Conservation (phyloP, 495 filamentous ascomycete genomes). For the Neurospora sp. region DNA sequence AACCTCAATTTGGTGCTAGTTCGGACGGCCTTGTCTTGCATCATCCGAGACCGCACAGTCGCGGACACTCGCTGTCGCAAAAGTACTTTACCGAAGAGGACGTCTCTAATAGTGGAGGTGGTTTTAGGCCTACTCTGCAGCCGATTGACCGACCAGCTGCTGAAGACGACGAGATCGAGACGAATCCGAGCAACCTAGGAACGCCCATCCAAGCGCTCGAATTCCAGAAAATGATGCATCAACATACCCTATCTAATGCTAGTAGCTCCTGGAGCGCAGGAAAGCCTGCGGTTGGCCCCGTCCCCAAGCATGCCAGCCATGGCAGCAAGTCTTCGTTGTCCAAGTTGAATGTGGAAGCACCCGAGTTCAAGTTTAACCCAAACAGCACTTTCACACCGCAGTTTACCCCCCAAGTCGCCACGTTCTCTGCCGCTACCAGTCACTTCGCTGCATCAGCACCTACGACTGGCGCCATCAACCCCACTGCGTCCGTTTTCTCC, state of each 20-base stretch:
- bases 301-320: conserved; percentile 29
- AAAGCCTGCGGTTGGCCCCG: conserved; percentile 17
- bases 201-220: conserved; percentile 44
- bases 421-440: conserved; percentile 25
- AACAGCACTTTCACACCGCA: conserved; percentile 50
- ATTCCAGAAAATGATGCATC: conserved; percentile 27
- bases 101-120: conserved; percentile 24
- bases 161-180: conserved; percentile 61
- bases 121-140: conserved; percentile 20
- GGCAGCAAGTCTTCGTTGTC: conserved; percentile 59
- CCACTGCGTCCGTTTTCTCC: conserved; percentile 58
- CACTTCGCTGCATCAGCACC: conserved; percentile 23
- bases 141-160: conserved; percentile 23
- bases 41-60: conserved; percentile 52
- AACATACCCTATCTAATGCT: conserved; percentile 30
- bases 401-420: conserved; percentile 22
- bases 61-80: conserved; percentile 47
- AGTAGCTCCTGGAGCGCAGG: conserved; percentile 44
- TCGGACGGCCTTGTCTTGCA: conserved; percentile 43
- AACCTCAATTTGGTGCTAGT: conserved; percentile 30
- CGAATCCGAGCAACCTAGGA: conserved; percentile 63
- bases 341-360: conserved; percentile 76
- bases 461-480: conserved; percentile 45
- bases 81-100: conserved; percentile 39
- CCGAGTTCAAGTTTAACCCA: conserved; percentile 79